These are phyloP conservation scores for Exophiala bonariae DNA, from an alignment of 2,329 filamentous ascomycete species.

Conservation along the genomic window DNA sequence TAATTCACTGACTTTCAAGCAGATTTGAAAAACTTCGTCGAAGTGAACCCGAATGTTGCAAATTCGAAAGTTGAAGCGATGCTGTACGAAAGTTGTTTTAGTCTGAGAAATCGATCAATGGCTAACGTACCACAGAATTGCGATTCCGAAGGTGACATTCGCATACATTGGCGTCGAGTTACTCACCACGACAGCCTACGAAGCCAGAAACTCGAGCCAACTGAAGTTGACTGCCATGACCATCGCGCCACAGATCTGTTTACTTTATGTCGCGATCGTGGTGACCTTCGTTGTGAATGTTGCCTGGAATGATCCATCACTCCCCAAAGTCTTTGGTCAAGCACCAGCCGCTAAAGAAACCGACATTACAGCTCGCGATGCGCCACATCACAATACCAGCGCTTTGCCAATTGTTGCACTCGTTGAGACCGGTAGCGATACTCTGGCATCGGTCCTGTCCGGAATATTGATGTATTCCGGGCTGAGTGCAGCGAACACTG, in stretches of 20 bases:
- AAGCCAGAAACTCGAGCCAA: slow-evolving; percentile 29
- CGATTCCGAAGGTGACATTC: slow-evolving; percentile 34
- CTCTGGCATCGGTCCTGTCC: slow-evolving; percentile 27
- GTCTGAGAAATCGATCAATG: no score
- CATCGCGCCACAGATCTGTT: slow-evolving; percentile 31
- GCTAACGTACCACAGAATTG: slow-evolving; percentile 20
- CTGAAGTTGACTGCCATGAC: slow-evolving; percentile 32
- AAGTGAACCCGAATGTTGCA: slow-evolving; percentile 27
- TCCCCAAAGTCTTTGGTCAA: slow-evolving; percentile 20
- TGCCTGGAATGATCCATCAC: slow-evolving; percentile 23
- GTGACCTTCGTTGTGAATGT: slow-evolving; percentile 32
- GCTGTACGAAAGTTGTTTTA: no score
- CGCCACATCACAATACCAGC: background rate
- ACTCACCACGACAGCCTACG: slow-evolving; percentile 35
- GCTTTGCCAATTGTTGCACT: background rate
- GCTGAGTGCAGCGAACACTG: slow-evolving; percentile 35
- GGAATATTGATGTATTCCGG: slow-evolving; percentile 33
- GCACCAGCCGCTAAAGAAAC: slow-evolving; percentile 7
- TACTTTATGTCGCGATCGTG: slow-evolving; percentile 31
- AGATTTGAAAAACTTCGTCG: slow-evolving; percentile 6
- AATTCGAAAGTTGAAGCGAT: no score
- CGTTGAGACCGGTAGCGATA: slow-evolving; percentile 3
- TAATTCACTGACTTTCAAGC: slow-evolving; percentile 2
- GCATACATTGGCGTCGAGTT: slow-evolving; percentile 37
- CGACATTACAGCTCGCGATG: background rate